phyloP scores from a whole-genome alignment of 176 grass and related monocot genomes.

The Triticum dicoccoides region DNA sequence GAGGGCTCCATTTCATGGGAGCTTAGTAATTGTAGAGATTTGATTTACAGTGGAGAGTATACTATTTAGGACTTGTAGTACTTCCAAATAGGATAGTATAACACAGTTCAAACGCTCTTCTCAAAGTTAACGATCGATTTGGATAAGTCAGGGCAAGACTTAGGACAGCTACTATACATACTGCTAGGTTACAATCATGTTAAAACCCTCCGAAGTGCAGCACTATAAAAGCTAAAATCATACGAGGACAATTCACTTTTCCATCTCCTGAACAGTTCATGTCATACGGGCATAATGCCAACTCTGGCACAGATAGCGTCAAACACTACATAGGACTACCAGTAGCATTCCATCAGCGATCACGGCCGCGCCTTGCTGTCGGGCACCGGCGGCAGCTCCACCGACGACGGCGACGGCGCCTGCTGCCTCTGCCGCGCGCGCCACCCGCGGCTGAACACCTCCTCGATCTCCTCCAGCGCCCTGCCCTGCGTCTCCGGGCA shows the following conservation, averaged over 20 bases:
- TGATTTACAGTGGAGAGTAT: too few species aligned
- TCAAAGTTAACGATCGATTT: too few species aligned
- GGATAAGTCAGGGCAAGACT: too few species aligned
- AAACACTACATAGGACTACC: background rate
- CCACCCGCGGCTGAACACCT: conserved; percentile 34
- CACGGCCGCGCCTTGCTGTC: background rate
- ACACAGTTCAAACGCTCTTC: too few species aligned
- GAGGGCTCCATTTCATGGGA: too few species aligned
- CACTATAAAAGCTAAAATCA: background rate
- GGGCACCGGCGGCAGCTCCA: background rate
- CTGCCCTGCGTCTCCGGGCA: conserved; percentile 52
- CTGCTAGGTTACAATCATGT: too few species aligned
- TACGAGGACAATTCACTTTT: background rate
- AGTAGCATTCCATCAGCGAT: background rate
- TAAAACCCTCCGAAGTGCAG: too few species aligned
- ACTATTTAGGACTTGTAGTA: too few species aligned
- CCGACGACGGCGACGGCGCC: background rate
- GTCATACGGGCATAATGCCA: too few species aligned
- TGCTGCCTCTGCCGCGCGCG: background rate
- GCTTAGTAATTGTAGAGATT: too few species aligned
- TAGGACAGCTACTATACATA: too few species aligned
- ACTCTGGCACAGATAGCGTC: background rate
- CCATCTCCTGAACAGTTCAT: background rate
- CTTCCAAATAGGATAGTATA: too few species aligned
- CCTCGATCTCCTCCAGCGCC: conserved; percentile 51